These are phyloP conservation scores for Penicillium crystallinum DNA, from an alignment of 495 filamentous ascomycete genomes.

Conservation along the genomic window DNA sequence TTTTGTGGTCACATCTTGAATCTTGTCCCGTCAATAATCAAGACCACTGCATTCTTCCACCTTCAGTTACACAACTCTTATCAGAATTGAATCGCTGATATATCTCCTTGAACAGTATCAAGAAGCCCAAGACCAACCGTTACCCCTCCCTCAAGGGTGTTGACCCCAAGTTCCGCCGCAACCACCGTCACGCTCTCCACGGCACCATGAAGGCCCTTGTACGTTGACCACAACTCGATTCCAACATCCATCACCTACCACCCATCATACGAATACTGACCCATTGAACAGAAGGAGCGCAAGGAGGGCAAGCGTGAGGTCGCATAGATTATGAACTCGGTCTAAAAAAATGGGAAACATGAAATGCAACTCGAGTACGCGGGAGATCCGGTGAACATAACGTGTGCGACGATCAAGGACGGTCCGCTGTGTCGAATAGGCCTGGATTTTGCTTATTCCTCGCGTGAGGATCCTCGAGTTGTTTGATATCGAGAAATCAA, in stretches of 20 bases:
- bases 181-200: slow-evolving; percentile 98
- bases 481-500: slow-evolving; percentile 32
- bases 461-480: slow-evolving; percentile 23
- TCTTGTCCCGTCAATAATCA: neutral
- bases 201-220: slow-evolving; percentile 97
- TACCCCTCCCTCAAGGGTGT: slow-evolving; percentile 98
- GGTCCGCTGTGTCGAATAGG: slow-evolving; percentile 28
- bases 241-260: neutral
- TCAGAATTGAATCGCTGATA: slow-evolving; percentile 28
- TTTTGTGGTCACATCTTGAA: slow-evolving; percentile 4
- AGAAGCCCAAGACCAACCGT: slow-evolving; percentile 98
- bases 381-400: slow-evolving; percentile 37
- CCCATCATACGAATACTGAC: slow-evolving; percentile 33
- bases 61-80: slow-evolving; percentile 3
- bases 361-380: slow-evolving; percentile 31
- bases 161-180: slow-evolving; percentile 98
- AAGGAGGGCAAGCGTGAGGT: slow-evolving; percentile 93
- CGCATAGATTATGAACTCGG: slow-evolving; percentile 55
- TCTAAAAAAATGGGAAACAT: slow-evolving; percentile 24
- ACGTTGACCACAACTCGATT: slow-evolving; percentile 38
- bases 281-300: slow-evolving; percentile 77
- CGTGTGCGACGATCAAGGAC: slow-evolving; percentile 34
- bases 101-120: slow-evolving; percentile 65
- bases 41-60: neutral
- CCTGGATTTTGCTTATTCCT: slow-evolving; percentile 32